phyloP scores from a whole-genome alignment of 768 basidiomycete species.

The Boletus sp. region DNA sequence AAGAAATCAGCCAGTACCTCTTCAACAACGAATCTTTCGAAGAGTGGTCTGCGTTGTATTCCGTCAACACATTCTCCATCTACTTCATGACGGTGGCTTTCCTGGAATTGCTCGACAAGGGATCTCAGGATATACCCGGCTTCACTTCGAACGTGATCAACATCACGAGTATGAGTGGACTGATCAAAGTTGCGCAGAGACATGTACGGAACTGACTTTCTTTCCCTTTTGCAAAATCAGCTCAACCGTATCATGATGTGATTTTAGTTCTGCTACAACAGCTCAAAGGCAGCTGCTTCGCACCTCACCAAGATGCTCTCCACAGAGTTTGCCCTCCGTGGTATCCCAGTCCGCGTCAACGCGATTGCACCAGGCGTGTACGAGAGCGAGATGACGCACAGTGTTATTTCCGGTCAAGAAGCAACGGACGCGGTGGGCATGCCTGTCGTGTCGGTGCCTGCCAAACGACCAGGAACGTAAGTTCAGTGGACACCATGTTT shows the following conservation, averaged over 20 bases:
- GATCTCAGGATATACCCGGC: conserved; percentile 53
- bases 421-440: conserved; percentile 55
- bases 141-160: conserved; percentile 71
- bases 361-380: conserved; percentile 76
- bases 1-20: conserved; percentile 62
- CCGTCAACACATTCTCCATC: conserved; percentile 69
- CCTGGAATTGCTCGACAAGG: conserved; percentile 70
- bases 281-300: conserved; percentile 71
- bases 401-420: conserved; percentile 42
- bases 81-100: conserved; percentile 78
- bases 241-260: neutral
- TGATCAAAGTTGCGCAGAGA: conserved; percentile 66
- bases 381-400: conserved; percentile 71
- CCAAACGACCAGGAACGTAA: conserved; percentile 61
- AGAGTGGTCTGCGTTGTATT: conserved; percentile 59
- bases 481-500: conserved; percentile 32
- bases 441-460: conserved; percentile 59
- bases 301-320: conserved; percentile 76
- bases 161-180: conserved; percentile 73
- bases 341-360: conserved; percentile 66
- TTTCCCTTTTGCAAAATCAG: neutral
- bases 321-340: conserved; percentile 70
- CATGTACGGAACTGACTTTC: conserved; percentile 53
- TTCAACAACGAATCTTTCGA: conserved; percentile 67
- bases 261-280: conserved; percentile 75